A percentile compares a stretch with the other conserved stretches of the same genome.
Evolutionary conservation across 2,329 filamentous ascomycete species (phyloP).

Genomic region (Colletotrichum sp.): DNA sequence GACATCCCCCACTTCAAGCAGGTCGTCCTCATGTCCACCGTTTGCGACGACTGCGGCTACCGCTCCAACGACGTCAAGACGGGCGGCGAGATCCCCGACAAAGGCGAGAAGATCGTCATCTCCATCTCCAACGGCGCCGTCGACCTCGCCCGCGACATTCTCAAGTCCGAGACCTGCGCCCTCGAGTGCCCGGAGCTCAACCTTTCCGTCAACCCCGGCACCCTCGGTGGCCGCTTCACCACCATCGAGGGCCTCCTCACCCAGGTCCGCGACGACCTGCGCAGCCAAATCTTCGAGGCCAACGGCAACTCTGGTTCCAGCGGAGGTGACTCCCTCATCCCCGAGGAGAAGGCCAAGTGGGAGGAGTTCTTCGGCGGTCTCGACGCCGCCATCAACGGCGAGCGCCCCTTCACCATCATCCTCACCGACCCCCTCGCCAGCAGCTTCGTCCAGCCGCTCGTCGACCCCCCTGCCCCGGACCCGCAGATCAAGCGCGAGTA

Average conservation of each 20-base stretch:
- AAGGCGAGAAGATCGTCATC: conserved; percentile 84
- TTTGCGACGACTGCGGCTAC: conserved; percentile 91
- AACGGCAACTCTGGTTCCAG: conserved; percentile 64
- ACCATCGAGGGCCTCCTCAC: conserved; percentile 94
- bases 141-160: conserved; percentile 89
- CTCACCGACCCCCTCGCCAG: conserved; percentile 88
- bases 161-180: conserved; percentile 93
- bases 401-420: conserved; percentile 81
- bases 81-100: conserved; percentile 86
- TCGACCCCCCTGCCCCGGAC: conserved; percentile 73
- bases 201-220: conserved; percentile 89
- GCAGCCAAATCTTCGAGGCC: conserved; percentile 83
- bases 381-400: conserved; percentile 78
- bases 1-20: conserved; percentile 98
- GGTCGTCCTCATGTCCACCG: conserved; percentile 93
- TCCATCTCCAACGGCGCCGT: conserved; percentile 65
- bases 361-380: conserved; percentile 79
- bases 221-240: conserved; percentile 93
- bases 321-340: conserved; percentile 80
- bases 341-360: conserved; percentile 75
- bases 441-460: conserved; percentile 92
- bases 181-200: conserved; percentile 87
- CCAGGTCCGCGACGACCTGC: conserved; percentile 89
- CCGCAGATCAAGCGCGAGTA: conserved; percentile 81
- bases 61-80: conserved; percentile 98